Evolutionary conservation across 192 early-diverging fungal species (phyloP).

Genomic region (Backusella luteola): DNA sequence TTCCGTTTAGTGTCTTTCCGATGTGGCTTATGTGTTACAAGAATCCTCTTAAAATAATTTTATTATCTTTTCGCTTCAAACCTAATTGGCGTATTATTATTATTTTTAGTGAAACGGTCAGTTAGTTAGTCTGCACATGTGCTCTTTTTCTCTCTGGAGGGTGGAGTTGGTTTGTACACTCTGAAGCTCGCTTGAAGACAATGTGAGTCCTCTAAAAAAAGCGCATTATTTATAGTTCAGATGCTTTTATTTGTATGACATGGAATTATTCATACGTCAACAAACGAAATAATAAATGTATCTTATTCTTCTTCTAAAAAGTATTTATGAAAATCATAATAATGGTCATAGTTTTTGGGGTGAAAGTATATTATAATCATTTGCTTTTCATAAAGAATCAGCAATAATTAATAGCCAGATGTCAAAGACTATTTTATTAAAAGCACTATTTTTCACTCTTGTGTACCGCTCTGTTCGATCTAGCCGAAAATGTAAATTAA

Average conservation of each 20-base stretch:
- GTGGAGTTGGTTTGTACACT: not conserved
- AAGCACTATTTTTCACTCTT: not conserved
- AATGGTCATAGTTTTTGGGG: not conserved
- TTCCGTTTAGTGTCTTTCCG: not conserved
- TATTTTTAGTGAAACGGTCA: not conserved
- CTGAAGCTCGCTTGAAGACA: not conserved
- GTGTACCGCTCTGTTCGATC: not conserved
- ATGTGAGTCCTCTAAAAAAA: not conserved
- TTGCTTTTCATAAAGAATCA: not conserved
- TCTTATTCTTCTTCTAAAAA: not conserved
- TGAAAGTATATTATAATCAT: not conserved
- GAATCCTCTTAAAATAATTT: not conserved
- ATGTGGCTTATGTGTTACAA: not conserved
- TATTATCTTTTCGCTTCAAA: not conserved
- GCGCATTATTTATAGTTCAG: not conserved
- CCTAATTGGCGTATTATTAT: not conserved
- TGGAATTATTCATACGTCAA: not conserved
- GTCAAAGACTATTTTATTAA: not conserved
- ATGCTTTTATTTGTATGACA: not conserved
- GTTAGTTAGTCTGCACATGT: conserved; percentile 3
- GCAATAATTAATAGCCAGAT: not conserved
- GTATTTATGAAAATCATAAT: not conserved
- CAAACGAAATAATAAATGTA: not conserved
- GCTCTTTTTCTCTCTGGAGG: not conserved
- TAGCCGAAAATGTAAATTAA: not conserved